phyloP scores from a whole-genome alignment of 306 rosid species.

The Cucumis melo region DNA sequence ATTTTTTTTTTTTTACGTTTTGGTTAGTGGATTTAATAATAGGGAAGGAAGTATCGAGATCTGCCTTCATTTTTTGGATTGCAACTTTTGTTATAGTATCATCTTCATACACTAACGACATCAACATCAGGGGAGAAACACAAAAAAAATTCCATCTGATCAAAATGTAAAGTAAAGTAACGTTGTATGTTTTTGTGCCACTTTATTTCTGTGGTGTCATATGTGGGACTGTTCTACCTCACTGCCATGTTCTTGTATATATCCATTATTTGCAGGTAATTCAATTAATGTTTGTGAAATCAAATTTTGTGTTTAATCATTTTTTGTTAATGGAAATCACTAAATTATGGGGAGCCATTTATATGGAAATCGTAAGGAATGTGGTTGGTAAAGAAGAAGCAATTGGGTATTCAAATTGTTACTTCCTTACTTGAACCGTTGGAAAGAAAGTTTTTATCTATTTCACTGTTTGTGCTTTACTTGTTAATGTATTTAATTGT shows the following conservation, averaged over 20 bases:
- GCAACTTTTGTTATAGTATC: conserved; percentile 67
- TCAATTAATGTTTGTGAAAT: background rate
- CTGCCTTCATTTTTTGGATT: no score
- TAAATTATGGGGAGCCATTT: conserved; percentile 37
- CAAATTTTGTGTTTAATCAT: background rate
- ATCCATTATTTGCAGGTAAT: conserved; percentile 69
- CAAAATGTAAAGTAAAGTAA: background rate
- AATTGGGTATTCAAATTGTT: no score
- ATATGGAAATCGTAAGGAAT: conserved; percentile 30
- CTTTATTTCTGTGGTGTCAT: conserved; percentile 70
- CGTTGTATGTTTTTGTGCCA: conserved; percentile 20
- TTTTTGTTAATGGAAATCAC: background rate
- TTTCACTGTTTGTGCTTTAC: no score
- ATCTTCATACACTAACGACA: conserved; percentile 66
- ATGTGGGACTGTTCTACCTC: conserved; percentile 63
- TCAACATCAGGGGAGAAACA: conserved; percentile 50
- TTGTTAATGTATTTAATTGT: no score
- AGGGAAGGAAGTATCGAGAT: no score
- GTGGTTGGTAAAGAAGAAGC: conserved; percentile 80
- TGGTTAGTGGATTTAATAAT: no score
- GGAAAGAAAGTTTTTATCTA: no score
- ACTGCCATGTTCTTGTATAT: conserved; percentile 64
- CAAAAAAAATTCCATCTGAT: background rate
- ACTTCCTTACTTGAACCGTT: conserved; percentile 88
- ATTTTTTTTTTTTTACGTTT: no score